Percentiles rank a stretch among this genome's conserved stretches.
Conservation (phyloP, 495 filamentous ascomycete species). For the Penicillium crystallinum region DNA sequence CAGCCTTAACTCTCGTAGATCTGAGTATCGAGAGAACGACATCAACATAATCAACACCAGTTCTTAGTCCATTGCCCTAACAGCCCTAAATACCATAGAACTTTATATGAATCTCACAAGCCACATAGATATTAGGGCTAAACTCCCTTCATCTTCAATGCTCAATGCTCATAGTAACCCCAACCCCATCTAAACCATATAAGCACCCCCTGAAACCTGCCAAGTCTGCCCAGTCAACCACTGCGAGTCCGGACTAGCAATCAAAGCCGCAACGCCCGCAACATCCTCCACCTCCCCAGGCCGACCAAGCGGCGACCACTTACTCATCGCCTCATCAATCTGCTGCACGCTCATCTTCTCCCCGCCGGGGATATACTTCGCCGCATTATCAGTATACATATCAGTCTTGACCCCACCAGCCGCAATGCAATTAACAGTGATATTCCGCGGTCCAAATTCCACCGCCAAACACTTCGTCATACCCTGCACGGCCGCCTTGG, state of each 20-base stretch:
- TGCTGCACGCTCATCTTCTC: constrained; percentile 27
- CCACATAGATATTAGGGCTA: too few species aligned
- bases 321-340: constrained; percentile 23
- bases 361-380: constrained; percentile 33
- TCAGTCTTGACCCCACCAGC: constrained; percentile 40
- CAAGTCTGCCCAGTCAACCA: constrained; percentile 52
- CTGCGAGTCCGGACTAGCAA: constrained; percentile 43
- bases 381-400: constrained; percentile 38
- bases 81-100: too few species aligned
- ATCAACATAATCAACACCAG: too few species aligned
- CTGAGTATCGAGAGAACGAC: too few species aligned
- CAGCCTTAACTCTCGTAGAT: too few species aligned
- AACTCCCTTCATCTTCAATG: too few species aligned
- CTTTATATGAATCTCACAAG: too few species aligned
- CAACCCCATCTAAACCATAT: constrained; percentile 17
- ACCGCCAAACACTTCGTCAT: constrained; percentile 53
- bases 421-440: constrained; percentile 50
- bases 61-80: too few species aligned
- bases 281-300: constrained; percentile 50
- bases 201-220: constrained; percentile 46
- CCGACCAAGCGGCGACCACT: constrained; percentile 40
- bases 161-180: too few species aligned
- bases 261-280: constrained; percentile 47
- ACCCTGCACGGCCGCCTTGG: constrained; percentile 50
- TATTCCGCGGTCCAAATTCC: constrained; percentile 47